phyloP scores from a whole-genome alignment of 257 asterid species.

The Capsicum rhomboideum region DNA sequence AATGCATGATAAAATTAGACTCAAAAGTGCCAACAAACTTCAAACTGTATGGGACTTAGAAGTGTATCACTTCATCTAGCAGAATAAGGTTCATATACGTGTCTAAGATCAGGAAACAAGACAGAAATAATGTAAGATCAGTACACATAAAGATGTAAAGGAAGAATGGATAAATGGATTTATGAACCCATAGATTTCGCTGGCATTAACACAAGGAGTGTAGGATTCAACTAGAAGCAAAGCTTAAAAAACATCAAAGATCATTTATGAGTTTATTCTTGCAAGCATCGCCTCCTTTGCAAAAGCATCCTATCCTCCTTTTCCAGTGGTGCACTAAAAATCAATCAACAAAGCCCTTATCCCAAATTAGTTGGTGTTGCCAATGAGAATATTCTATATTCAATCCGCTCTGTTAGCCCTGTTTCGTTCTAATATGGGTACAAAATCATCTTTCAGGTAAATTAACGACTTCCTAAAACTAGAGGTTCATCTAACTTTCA shows the following conservation, averaged over 20 bases:
- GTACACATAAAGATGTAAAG: not conserved
- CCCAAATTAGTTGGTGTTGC: not conserved
- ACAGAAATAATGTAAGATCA: not conserved
- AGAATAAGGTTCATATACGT: not conserved
- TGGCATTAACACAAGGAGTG: not conserved
- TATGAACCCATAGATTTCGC: not conserved
- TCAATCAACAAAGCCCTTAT: not conserved
- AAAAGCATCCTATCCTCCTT: not conserved
- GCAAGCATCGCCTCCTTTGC: not conserved
- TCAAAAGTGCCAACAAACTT: not conserved
- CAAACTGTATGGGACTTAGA: not conserved
- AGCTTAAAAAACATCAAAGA: not conserved
- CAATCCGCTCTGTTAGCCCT: not conserved
- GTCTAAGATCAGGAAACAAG: not conserved
- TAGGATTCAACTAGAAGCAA: not conserved
- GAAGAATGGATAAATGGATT: not conserved
- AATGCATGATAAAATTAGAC: not conserved
- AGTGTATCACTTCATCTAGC: not conserved
- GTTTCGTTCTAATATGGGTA: not conserved
- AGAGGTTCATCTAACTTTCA: not conserved
- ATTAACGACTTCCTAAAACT: not conserved
- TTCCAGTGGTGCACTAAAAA: not conserved
- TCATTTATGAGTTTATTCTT: not conserved
- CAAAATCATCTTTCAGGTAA: not conserved
- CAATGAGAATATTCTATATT: not conserved